Conservation (phyloP, 352 stramenopile genomes). For the Phytophthora macrochlamydospora region DNA sequence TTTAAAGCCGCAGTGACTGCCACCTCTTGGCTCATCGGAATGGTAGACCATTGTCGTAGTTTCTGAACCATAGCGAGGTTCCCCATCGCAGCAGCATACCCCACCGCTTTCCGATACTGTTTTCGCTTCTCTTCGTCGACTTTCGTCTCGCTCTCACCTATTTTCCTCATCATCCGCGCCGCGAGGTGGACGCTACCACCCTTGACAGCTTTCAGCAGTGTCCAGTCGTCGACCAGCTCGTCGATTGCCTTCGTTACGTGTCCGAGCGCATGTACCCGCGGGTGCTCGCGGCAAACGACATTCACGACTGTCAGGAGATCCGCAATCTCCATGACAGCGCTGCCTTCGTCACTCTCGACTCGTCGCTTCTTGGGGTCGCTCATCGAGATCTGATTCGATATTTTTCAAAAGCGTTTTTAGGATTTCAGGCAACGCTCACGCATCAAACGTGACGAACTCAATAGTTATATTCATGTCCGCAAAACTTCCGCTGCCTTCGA, state of each 20-base stretch:
- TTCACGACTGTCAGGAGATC: neutral
- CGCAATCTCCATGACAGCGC: neutral
- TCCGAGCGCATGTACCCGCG: neutral
- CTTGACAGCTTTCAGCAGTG: neutral
- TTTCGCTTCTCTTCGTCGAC: neutral
- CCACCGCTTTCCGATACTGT: neutral
- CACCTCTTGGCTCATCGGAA: neutral
- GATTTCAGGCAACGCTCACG: too few relatives aligned
- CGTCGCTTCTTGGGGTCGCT: too few relatives aligned
- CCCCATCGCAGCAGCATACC: neutral
- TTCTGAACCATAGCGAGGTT: neutral
- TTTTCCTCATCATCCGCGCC: neutral
- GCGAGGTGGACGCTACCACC: neutral
- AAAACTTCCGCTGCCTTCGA: too few relatives aligned
- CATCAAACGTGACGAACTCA: too few relatives aligned
- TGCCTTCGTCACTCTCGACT: too few relatives aligned
- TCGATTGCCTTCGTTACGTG: neutral
- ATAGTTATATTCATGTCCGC: too few relatives aligned
- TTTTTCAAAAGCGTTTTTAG: too few relatives aligned
- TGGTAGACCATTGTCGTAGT: neutral
- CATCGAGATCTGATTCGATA: too few relatives aligned
- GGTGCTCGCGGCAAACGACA: neutral
- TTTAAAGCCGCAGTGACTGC: neutral
- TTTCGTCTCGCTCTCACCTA: neutral
- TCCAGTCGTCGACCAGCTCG: neutral